Evolutionary conservation across 2,329 filamentous ascomycete species (phyloP).

Genomic region (Neonectria magnoliae): DNA sequence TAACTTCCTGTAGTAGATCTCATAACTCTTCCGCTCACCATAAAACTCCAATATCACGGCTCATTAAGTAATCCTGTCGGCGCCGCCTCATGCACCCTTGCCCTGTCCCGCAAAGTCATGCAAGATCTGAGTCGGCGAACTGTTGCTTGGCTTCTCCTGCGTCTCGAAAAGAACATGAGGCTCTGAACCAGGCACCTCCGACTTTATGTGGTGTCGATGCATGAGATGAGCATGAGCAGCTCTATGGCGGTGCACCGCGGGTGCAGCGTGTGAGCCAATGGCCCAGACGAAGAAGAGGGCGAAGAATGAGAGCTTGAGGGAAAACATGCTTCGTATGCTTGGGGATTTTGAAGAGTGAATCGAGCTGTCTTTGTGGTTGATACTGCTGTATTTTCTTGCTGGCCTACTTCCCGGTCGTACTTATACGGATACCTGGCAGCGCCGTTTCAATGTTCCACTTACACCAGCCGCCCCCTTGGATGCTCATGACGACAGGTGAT

Average conservation of each 20-base stretch:
- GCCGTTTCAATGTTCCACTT: slow-evolving; percentile 31
- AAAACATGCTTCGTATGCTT: slow-evolving; percentile 28
- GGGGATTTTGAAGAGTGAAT: not conserved
- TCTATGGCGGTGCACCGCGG: slow-evolving; percentile 33
- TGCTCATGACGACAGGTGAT: slow-evolving; percentile 27
- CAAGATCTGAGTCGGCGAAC: slow-evolving; percentile 9
- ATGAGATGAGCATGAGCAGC: slow-evolving; percentile 44
- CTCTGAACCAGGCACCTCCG: not conserved
- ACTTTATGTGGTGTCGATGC: slow-evolving; percentile 40
- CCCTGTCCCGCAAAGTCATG: not conserved
- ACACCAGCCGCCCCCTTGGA: slow-evolving; percentile 29
- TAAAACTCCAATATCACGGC: not conserved
- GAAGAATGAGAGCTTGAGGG: slow-evolving; percentile 29
- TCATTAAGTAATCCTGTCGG: not conserved
- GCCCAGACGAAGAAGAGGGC: slow-evolving; percentile 37
- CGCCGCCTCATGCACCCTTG: too few relatives aligned
- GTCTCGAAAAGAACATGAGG: slow-evolving; percentile 25
- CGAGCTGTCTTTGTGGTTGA: not conserved
- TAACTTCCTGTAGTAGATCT: not conserved
- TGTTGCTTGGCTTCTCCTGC: slow-evolving; percentile 23
- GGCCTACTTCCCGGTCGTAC: not conserved
- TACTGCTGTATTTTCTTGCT: not conserved
- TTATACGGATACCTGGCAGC: slow-evolving; percentile 4
- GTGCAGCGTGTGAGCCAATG: slow-evolving; percentile 39
- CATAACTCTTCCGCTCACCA: not conserved